These are phyloP conservation scores for Saccharomycopsis phalli DNA, from an alignment of 1,139 yeast species.

Conservation along the genomic window DNA sequence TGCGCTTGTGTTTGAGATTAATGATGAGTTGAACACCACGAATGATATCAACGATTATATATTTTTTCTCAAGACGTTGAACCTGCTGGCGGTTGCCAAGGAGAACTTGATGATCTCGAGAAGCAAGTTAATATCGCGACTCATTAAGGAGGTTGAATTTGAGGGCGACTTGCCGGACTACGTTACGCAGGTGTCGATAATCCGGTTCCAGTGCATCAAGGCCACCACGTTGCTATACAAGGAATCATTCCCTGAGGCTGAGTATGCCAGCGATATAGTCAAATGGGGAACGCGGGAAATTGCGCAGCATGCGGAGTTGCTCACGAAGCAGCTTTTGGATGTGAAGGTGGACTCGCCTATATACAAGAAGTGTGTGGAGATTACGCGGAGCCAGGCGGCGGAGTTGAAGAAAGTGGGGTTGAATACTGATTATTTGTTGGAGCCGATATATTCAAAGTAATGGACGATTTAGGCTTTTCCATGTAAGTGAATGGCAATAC, in stretches of 20 bases:
- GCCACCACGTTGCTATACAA: constrained; percentile 40
- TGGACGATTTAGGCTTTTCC: too few relatives aligned
- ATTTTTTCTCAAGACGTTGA: constrained; percentile 34
- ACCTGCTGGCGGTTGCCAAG: constrained; percentile 39
- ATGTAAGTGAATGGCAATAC: too few relatives aligned
- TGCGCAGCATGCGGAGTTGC: constrained; percentile 46
- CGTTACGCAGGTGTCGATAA: constrained; percentile 50
- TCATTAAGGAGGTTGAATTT: constrained; percentile 41
- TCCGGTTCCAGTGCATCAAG: constrained; percentile 46
- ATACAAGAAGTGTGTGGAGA: constrained; percentile 42
- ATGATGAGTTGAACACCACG: constrained; percentile 23
- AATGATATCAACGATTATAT: constrained; percentile 28
- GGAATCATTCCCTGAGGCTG: constrained; percentile 33
- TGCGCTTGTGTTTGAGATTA: constrained; percentile 28
- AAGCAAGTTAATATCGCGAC: constrained; percentile 34
- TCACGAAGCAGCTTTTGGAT: constrained; percentile 63
- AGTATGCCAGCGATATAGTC: constrained; percentile 36
- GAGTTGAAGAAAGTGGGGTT: constrained; percentile 60
- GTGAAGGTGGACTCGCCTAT: constrained; percentile 42
- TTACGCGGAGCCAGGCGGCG: constrained; percentile 51
- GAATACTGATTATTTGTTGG: constrained; percentile 58
- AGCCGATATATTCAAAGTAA: constrained; percentile 21
- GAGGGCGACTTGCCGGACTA: constrained; percentile 49
- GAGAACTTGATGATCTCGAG: constrained; percentile 40
- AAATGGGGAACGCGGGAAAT: constrained; percentile 70